phyloP scores from a whole-genome alignment of 805 yeast genomes.

The Ogataea wickerhamii region DNA sequence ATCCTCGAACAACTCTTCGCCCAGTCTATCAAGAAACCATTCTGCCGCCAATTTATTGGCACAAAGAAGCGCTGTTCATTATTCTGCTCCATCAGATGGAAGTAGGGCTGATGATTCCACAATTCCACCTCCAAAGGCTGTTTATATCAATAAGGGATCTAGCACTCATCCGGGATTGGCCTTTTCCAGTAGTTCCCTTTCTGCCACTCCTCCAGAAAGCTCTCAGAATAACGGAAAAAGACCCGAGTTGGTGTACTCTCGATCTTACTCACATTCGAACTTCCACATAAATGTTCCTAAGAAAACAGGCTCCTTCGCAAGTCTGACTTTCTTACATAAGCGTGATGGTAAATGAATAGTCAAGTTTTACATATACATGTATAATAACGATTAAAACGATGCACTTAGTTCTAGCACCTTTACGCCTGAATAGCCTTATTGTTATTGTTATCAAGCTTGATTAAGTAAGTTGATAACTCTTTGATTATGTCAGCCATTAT shows the following conservation, averaged over 20 bases:
- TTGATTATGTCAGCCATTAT: too few relatives aligned
- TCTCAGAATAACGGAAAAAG: slow-evolving; percentile 10
- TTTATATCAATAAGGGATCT: slow-evolving; percentile 7
- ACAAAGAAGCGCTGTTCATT: slow-evolving; percentile 8
- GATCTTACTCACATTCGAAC: slow-evolving; percentile 17
- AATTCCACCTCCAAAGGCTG: slow-evolving; percentile 9
- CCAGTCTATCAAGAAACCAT: slow-evolving; percentile 36
- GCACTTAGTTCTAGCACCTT: too few relatives aligned
- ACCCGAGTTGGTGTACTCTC: slow-evolving; percentile 16
- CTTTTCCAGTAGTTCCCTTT: slow-evolving; percentile 3
- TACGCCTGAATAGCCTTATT: too few relatives aligned
- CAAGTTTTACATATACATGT: too few relatives aligned
- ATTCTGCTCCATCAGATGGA: slow-evolving; percentile 2
- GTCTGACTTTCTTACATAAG: slow-evolving; percentile 22
- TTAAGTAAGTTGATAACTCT: too few relatives aligned
- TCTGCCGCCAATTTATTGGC: slow-evolving; percentile 31
- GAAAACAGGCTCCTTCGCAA: slow-evolving; percentile 26
- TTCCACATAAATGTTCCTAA: slow-evolving; percentile 16
- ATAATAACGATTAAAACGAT: too few relatives aligned
- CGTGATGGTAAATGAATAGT: slow-evolving; percentile 4
- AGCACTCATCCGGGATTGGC: slow-evolving; percentile 4
- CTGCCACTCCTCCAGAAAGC: neutral
- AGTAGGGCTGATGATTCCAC: slow-evolving; percentile 2
- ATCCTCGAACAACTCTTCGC: slow-evolving; percentile 37
- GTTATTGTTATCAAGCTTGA: too few relatives aligned